Evolutionary conservation across 768 basidiomycete species (phyloP).

Genomic region (Cystofilobasidium capitatum): DNA sequence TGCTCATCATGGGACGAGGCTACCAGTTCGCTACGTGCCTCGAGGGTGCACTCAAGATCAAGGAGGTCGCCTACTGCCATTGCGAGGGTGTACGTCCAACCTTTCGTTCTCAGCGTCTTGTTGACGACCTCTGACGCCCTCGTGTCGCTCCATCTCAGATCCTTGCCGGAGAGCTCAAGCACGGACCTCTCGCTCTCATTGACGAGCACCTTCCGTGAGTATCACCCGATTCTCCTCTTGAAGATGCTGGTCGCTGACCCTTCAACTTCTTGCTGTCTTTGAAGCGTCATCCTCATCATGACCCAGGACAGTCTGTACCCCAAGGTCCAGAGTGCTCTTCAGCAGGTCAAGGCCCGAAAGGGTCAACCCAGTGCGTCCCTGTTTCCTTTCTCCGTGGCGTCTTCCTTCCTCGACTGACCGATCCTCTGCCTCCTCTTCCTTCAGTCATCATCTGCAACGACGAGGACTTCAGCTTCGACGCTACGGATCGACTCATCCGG

Average conservation of each 20-base stretch:
- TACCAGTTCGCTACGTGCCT: slow-evolving; percentile 98
- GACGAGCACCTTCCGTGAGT: slow-evolving; percentile 85
- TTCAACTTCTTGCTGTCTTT: background rate
- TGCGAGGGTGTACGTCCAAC: slow-evolving; percentile 40
- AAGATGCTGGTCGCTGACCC: background rate
- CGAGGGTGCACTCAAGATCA: slow-evolving; percentile 97
- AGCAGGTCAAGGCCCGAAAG: slow-evolving; percentile 95
- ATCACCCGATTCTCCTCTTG: slow-evolving; percentile 1
- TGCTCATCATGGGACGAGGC: slow-evolving; percentile 94
- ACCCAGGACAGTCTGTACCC: slow-evolving; percentile 96
- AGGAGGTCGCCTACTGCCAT: slow-evolving; percentile 83
- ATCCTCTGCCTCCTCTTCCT: background rate
- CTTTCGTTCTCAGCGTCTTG: background rate
- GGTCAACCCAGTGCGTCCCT: slow-evolving; percentile 50
- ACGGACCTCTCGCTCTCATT: slow-evolving; percentile 92
- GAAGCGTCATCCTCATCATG: slow-evolving; percentile 87
- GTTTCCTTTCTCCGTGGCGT: background rate
- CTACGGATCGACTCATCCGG: slow-evolving; percentile 71
- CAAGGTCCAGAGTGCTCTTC: slow-evolving; percentile 91
- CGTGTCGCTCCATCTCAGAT: slow-evolving; percentile 50
- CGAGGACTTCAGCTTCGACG: slow-evolving; percentile 63
- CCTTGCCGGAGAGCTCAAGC: slow-evolving; percentile 96
- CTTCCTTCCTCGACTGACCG: background rate
- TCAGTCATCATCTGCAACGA: slow-evolving; percentile 94
- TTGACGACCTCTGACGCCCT: slow-evolving; percentile 5